Conservation (phyloP, 306 rosid genomes). For the Castanea sativa region DNA sequence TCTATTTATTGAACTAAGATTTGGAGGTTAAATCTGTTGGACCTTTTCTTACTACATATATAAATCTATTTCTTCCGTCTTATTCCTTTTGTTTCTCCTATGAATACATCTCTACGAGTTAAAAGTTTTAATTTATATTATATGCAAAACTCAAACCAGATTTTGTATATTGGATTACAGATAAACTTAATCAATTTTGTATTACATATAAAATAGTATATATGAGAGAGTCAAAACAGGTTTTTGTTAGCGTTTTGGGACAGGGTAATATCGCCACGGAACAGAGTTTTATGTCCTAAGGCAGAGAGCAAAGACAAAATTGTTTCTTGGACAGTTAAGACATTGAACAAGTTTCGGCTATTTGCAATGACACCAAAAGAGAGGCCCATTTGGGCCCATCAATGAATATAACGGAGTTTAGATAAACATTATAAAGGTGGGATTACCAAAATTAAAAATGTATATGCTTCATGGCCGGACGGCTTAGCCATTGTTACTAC, state of each 20-base stretch:
- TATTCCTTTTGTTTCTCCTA: no score
- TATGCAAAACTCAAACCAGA: no score
- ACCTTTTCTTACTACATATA: no score
- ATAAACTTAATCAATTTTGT: background rate
- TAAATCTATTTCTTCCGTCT: no score
- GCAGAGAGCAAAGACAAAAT: constrained; percentile 24
- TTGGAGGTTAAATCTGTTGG: no score
- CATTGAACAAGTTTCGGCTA: constrained; percentile 11
- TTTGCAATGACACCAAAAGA: constrained; percentile 26
- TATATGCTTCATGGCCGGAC: constrained; percentile 15
- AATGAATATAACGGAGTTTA: constrained; percentile 21
- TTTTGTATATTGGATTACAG: background rate
- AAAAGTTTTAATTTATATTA: no score
- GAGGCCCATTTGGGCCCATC: constrained; percentile 36
- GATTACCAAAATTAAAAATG: constrained; percentile 38
- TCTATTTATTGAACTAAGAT: no score
- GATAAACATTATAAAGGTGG: background rate
- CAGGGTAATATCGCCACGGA: background rate
- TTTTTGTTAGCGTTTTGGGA: background rate
- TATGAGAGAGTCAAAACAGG: no score
- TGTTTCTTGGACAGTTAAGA: constrained; percentile 22
- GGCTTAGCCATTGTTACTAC: constrained; percentile 27
- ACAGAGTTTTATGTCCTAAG: background rate
- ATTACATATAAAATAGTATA: background rate
- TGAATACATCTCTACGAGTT: no score